Conservation (phyloP, 2,329 filamentous ascomycete genomes). For the Fusarium hainanense region DNA sequence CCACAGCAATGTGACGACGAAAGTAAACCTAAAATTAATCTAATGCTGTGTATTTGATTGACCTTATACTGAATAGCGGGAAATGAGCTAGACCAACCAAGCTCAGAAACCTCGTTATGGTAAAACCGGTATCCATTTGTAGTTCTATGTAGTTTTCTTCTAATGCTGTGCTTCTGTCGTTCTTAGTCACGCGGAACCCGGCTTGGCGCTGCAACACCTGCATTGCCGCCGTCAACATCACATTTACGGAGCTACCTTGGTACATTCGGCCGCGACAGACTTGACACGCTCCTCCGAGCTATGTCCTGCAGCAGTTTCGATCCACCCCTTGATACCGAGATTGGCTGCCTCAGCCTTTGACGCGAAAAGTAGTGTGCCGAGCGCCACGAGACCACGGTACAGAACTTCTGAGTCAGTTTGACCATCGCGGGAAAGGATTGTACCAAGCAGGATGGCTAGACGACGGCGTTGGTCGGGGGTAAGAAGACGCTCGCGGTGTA, state of each 20-base stretch:
- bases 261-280: slow-evolving; percentile 42
- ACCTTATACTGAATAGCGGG: not conserved
- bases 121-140: slow-evolving; percentile 19
- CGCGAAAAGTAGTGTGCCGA: slow-evolving; percentile 79
- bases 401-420: slow-evolving; percentile 84
- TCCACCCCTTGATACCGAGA: slow-evolving; percentile 55
- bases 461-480: slow-evolving; percentile 49
- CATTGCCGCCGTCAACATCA: slow-evolving; percentile 15
- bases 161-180: slow-evolving; percentile 13
- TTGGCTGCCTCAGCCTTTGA: slow-evolving; percentile 56
- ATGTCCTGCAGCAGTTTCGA: slow-evolving; percentile 57
- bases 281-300: slow-evolving; percentile 58
- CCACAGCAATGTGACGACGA: not conserved
- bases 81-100: not conserved
- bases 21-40: not conserved
- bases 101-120: not conserved
- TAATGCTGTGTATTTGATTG: not conserved
- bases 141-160: slow-evolving; percentile 20
- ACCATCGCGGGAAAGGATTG: slow-evolving; percentile 65
- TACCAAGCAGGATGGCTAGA: slow-evolving; percentile 70
- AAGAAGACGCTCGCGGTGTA: slow-evolving; percentile 59
- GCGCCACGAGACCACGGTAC: slow-evolving; percentile 82
- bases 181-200: slow-evolving; percentile 7
- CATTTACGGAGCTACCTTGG: slow-evolving; percentile 31
- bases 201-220: slow-evolving; percentile 23